phyloP scores from a whole-genome alignment of 768 basidiomycete species.

The Russula olivacea region DNA sequence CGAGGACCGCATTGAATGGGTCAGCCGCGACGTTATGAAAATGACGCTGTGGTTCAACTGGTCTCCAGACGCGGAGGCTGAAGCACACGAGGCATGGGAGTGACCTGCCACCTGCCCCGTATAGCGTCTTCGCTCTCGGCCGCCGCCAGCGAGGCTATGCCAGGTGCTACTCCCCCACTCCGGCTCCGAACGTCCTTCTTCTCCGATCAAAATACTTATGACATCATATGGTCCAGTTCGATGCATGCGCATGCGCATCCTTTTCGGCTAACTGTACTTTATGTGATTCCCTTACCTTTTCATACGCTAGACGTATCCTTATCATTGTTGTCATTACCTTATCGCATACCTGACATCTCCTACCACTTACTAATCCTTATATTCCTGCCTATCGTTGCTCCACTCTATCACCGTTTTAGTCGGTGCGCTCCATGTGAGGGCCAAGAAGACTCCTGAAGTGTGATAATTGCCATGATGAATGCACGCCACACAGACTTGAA shows the following conservation, averaged over 20 bases:
- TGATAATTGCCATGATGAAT: not conserved
- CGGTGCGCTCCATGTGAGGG: not conserved
- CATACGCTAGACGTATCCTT: not conserved
- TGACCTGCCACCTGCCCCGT: not conserved
- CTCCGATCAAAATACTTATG: not conserved
- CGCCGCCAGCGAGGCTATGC: not conserved
- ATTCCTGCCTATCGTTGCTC: not conserved
- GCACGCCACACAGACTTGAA: not conserved
- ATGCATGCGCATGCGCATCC: too few species aligned
- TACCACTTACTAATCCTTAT: not conserved
- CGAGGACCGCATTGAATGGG: constrained; percentile 7
- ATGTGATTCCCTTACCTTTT: too few species aligned
- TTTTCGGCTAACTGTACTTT: not conserved
- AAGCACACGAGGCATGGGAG: not conserved
- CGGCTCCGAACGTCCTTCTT: not conserved
- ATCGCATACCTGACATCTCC: not conserved
- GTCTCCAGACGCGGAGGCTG: constrained; percentile 10
- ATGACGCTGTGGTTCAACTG: constrained; percentile 14
- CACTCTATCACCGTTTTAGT: not conserved
- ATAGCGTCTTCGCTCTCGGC: not conserved
- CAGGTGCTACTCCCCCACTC: not conserved
- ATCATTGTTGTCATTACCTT: not conserved
- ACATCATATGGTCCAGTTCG: not conserved
- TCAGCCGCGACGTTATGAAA: not conserved
- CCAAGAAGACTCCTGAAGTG: not conserved